These are phyloP conservation scores for Rosa chinensis DNA, from an alignment of 306 rosid genomes.

Conservation along the genomic window DNA sequence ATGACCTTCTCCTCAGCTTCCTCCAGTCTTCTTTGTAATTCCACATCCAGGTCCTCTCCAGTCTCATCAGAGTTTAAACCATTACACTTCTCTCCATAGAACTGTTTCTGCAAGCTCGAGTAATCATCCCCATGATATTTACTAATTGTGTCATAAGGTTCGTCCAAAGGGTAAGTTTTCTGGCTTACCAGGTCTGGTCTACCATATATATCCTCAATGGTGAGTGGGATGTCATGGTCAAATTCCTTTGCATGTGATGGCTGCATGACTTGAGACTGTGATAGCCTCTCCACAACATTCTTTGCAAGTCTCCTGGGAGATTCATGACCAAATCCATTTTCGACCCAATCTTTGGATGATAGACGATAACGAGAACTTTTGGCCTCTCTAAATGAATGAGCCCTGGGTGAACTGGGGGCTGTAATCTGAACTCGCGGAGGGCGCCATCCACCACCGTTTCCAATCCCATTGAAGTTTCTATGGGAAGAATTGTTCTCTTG, in stretches of 20 bases:
- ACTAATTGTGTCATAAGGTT: slow-evolving; percentile 40
- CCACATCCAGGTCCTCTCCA: slow-evolving; percentile 56
- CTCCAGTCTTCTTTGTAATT: slow-evolving; percentile 58
- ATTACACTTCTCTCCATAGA: slow-evolving; percentile 29
- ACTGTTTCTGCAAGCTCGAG: slow-evolving; percentile 31
- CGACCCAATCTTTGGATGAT: slow-evolving; percentile 64
- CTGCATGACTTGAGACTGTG: slow-evolving; percentile 53
- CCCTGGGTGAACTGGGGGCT: slow-evolving; percentile 69
- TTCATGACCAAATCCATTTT: slow-evolving; percentile 66
- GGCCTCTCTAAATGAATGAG: slow-evolving; percentile 71
- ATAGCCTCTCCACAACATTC: slow-evolving; percentile 83
- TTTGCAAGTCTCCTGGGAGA: slow-evolving; percentile 86
- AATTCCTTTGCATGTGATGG: slow-evolving; percentile 44
- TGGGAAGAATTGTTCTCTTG: slow-evolving; percentile 41
- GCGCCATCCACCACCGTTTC: slow-evolving; percentile 48
- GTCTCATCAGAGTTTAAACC: slow-evolving; percentile 43
- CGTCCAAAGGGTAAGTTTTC: slow-evolving; percentile 43
- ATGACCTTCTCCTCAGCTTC: slow-evolving; percentile 80
- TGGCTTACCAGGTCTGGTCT: slow-evolving; percentile 49
- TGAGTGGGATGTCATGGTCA: slow-evolving; percentile 60
- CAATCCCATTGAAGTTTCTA: slow-evolving; percentile 43
- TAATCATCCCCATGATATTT: slow-evolving; percentile 44
- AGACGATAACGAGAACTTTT: slow-evolving; percentile 43
- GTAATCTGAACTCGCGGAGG: slow-evolving; percentile 77
- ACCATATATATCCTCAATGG: slow-evolving; percentile 69